A percentile compares a stretch with the other conserved stretches of the same genome.
phyloP scores from a whole-genome alignment of 2,329 filamentous ascomycete species.

The Mollisiaceae sp. region DNA sequence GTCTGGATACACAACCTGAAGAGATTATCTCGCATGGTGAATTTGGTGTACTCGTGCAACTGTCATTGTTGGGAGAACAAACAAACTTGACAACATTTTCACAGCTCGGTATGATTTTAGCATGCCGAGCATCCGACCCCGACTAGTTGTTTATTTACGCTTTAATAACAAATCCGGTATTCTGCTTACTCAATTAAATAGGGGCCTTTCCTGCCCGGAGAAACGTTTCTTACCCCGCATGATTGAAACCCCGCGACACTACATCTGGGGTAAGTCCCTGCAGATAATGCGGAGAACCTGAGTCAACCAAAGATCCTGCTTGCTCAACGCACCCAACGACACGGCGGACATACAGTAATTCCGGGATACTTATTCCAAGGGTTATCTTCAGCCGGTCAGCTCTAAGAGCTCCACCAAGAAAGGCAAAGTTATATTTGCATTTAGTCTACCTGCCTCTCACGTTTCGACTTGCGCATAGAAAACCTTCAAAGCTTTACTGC shows the following conservation, averaged over 20 bases:
- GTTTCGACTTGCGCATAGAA: not conserved
- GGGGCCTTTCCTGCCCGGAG: not conserved
- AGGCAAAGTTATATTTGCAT: not conserved
- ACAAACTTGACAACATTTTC: not conserved
- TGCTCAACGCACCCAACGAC: not conserved
- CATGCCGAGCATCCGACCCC: no score
- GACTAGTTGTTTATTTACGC: no score
- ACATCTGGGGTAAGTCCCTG: not conserved
- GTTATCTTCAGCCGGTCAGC: not conserved
- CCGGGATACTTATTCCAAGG: not conserved
- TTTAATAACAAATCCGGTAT: no score
- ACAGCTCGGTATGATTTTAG: no score
- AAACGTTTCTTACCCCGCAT: slow-evolving; percentile 7
- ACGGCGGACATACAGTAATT: not conserved
- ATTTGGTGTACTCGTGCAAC: not conserved
- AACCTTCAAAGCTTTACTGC: not conserved
- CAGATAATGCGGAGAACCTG: not conserved
- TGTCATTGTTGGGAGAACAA: not conserved
- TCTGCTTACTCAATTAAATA: not conserved
- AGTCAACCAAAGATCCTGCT: not conserved
- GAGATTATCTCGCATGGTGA: not conserved
- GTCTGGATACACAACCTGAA: not conserved
- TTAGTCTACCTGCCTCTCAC: not conserved
- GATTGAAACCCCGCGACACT: not conserved
- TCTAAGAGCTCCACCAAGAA: not conserved